Evolutionary conservation across 108 stramenopile species (phyloP).

Genomic region (Cyclostephanos tholiformis): DNA sequence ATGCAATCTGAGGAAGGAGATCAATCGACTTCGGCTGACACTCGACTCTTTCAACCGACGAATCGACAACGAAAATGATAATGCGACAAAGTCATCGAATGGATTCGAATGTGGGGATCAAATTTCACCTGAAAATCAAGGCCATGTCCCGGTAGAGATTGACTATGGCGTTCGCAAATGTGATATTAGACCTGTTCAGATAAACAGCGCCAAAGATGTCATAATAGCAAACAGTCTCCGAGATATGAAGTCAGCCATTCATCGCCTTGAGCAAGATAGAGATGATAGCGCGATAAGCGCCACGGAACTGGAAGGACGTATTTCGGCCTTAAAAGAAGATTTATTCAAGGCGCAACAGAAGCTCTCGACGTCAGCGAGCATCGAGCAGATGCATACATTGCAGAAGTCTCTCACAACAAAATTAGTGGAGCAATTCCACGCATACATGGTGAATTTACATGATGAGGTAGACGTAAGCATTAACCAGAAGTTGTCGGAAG

Average conservation of each 20-base stretch:
- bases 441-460: conserved; percentile 20
- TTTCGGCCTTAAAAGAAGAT: conserved; percentile 37
- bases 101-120: neutral
- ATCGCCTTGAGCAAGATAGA: conserved; percentile 28
- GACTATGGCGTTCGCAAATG: neutral
- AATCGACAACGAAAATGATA: neutral
- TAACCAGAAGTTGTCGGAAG: conserved; percentile 23
- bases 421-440: conserved; percentile 12
- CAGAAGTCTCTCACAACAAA: conserved; percentile 21
- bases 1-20: conserved; percentile 25
- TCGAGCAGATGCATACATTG: conserved; percentile 27
- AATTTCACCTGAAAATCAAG: neutral
- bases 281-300: conserved; percentile 29
- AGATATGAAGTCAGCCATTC: conserved; percentile 26
- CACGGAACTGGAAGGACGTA: conserved; percentile 23
- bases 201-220: neutral
- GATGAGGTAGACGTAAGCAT: conserved; percentile 37
- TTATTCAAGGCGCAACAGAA: conserved; percentile 31
- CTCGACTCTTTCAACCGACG: conserved; percentile 1
- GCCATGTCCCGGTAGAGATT: neutral
- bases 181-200: conserved; percentile 1
- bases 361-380: conserved; percentile 28
- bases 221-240: conserved; percentile 12
- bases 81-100: neutral
- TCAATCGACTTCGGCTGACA: conserved; percentile 19